A percentile compares a stretch with the other conserved stretches of the same genome.
Conservation (phyloP, 2,329 filamentous ascomycete species). For the Triangularia setosa region DNA sequence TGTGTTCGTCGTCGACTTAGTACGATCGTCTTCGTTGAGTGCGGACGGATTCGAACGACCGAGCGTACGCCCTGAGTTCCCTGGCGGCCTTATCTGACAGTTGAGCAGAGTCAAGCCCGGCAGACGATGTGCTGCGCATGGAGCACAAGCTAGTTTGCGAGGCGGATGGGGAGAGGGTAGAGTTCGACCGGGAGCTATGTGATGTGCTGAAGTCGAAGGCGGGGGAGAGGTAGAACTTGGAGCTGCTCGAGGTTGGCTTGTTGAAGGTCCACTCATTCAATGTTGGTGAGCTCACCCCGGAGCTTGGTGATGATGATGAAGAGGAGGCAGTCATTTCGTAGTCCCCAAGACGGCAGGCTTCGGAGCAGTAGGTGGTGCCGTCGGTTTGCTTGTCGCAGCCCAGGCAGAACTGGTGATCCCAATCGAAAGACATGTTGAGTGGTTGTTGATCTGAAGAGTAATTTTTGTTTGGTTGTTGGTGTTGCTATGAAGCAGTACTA, state of each 20-base stretch:
- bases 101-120: constrained; percentile 47
- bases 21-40: constrained; percentile 55
- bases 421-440: constrained; percentile 55
- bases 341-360: constrained; percentile 83
- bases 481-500: not conserved
- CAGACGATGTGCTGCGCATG: constrained; percentile 60
- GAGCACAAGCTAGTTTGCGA: constrained; percentile 83
- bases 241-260: constrained; percentile 30
- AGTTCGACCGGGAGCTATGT: constrained; percentile 34
- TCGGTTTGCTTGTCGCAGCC: constrained; percentile 87
- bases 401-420: constrained; percentile 91
- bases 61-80: constrained; percentile 81
- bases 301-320: constrained; percentile 48
- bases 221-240: constrained; percentile 66
- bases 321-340: constrained; percentile 65
- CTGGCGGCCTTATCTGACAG: constrained; percentile 73
- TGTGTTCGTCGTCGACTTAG: constrained; percentile 34
- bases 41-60: constrained; percentile 80
- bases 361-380: constrained; percentile 82
- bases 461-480: constrained; percentile 4
- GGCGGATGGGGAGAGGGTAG: constrained; percentile 62
- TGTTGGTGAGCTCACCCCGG: constrained; percentile 55
- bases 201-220: constrained; percentile 70
- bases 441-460: constrained; percentile 7
- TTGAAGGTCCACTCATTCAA: constrained; percentile 45